These are phyloP conservation scores for Pseudogymnoascus sp. DNA, from an alignment of 2,329 filamentous ascomycete species.

Conservation along the genomic window DNA sequence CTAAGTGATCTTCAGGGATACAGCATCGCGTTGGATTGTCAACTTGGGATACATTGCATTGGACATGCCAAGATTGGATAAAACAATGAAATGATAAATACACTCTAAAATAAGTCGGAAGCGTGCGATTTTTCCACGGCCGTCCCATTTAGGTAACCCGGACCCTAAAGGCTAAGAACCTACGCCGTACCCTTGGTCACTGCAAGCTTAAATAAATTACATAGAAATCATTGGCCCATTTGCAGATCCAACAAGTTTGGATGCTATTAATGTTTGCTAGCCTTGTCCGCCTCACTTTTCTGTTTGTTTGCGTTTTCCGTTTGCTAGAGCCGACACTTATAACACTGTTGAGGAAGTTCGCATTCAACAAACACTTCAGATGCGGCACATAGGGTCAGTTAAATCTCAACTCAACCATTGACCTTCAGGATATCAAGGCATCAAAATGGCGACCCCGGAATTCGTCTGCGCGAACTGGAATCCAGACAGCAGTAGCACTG, in stretches of 20 bases:
- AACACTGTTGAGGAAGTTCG: neutral
- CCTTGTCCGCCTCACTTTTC: neutral
- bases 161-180: neutral
- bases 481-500: neutral
- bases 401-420: neutral
- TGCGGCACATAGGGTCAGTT: neutral
- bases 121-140: neutral
- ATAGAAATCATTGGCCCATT: neutral
- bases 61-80: neutral
- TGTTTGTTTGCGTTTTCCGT: neutral
- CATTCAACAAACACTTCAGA: neutral
- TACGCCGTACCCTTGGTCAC: neutral
- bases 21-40: neutral
- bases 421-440: neutral
- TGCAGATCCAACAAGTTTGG: neutral
- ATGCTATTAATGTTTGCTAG: neutral
- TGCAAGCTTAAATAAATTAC: neutral
- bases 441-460: neutral
- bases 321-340: neutral
- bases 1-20: neutral
- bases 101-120: neutral
- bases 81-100: neutral
- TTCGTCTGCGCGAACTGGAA: neutral
- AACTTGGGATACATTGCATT: neutral
- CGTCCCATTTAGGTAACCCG: neutral